Percentiles rank a stretch among this genome's conserved stretches.
These are phyloP conservation scores for Westerdykella ornata DNA, from an alignment of 2,329 filamentous ascomycete species.

Conservation along the genomic window DNA sequence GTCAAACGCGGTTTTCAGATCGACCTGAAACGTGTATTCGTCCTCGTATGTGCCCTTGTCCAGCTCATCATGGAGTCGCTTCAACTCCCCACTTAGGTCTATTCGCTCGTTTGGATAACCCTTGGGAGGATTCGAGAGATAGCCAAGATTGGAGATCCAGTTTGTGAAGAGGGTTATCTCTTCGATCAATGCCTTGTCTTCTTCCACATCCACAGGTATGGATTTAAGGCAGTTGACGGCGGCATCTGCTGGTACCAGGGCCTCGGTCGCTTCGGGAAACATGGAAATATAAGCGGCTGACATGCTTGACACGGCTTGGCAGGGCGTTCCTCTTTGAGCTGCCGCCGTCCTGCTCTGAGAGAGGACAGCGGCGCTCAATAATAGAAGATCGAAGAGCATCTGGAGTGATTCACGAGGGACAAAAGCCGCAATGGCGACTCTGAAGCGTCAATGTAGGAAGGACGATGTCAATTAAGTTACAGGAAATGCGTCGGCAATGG, in stretches of 20 bases:
- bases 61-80: slow-evolving; percentile 18
- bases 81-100: slow-evolving; percentile 24
- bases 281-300: slow-evolving; percentile 10
- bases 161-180: slow-evolving; percentile 18
- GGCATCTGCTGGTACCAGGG: slow-evolving; percentile 11
- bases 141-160: slow-evolving; percentile 30
- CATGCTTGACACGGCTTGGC: slow-evolving; percentile 12
- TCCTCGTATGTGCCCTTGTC: slow-evolving; percentile 20
- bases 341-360: slow-evolving; percentile 11
- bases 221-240: slow-evolving; percentile 21
- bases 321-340: slow-evolving; percentile 9
- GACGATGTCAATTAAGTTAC: not conserved
- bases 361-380: slow-evolving; percentile 12
- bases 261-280: slow-evolving; percentile 9
- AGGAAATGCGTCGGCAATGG: not conserved
- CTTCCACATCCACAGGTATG: slow-evolving; percentile 19
- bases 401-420: not conserved
- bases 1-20: slow-evolving; percentile 18
- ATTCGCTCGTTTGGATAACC: slow-evolving; percentile 24
- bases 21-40: slow-evolving; percentile 31
- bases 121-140: slow-evolving; percentile 24
- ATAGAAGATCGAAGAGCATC: slow-evolving; percentile 12
- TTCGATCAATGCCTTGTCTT: slow-evolving; percentile 13
- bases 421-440: not conserved
- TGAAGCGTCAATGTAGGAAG: not conserved